Evolutionary conservation across 2,329 filamentous ascomycete species (phyloP), one percentile per base, ranked within the genome.

Genomic region (Curvularia sp.): DNA sequence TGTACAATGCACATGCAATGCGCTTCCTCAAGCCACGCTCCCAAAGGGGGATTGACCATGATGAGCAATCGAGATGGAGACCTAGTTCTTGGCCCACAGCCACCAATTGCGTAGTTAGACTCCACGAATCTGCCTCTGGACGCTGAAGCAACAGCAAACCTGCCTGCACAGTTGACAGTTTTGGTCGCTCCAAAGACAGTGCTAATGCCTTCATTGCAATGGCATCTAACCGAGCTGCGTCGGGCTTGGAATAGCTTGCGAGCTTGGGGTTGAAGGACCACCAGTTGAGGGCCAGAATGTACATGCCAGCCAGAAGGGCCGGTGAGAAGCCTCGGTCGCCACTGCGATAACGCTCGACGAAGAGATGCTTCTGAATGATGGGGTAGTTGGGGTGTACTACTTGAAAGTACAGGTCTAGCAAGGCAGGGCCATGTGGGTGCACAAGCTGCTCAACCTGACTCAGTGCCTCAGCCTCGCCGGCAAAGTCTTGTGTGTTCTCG

Each of bases 1-100:
- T 94, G 74, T 95, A 96, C 49, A 96, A 78, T 2, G 91, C 93
- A 93, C 93, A 97, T 1, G 92, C 92, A 41, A 97, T 84, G 48
- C 93, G 86, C 74, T 94, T 95, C 60, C 93, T 85, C 57, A 97
- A 77, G 0, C 92, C 90, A 67, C 90, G 89, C 76, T 97, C 93
- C 92, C 93, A 97, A 0, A 84, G 83, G 27, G 93, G 91, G 53
- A 97, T 94, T 61, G 91, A 91, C 93, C 93, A 97, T 51, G 83
- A 82, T 5, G 89, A 87, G 79, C 92, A 96, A 77, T 97, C 92
- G 39, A 96, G 86, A 74, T 97, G 93, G 38, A 97, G 81, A 46
- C 93, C 93, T 2, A 97, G 83, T 75, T 97, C 92, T 75, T 97
- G 93, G 0, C 87, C 89, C 41, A 95, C 88, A 21, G 93, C 93